Evolutionary conservation across 2,329 filamentous ascomycete genomes (phyloP).

Genomic region (Microascus cirrosus): DNA sequence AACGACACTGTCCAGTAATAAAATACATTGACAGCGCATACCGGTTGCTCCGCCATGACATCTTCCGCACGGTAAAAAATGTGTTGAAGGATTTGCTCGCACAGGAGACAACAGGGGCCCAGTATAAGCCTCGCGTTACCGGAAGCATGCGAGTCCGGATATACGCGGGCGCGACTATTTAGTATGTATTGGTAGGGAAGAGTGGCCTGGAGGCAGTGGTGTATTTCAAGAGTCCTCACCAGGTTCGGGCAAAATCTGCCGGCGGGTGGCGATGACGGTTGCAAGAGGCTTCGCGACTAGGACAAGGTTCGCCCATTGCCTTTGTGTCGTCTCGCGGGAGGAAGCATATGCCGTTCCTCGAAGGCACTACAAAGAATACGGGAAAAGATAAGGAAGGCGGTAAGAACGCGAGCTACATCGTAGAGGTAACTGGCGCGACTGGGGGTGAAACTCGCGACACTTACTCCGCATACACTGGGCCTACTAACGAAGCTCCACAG

Average conservation of each 20-base stretch:
- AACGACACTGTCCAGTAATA: constrained; percentile 32
- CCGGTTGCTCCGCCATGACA: constrained; percentile 59
- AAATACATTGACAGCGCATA: constrained; percentile 60
- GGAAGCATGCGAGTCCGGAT: neutral
- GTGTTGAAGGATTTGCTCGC: neutral
- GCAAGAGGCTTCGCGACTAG: neutral
- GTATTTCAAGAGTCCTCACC: neutral
- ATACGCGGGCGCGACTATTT: neutral
- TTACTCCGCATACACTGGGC: neutral
- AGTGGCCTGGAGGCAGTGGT: neutral
- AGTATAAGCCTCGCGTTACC: neutral
- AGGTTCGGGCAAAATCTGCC: neutral
- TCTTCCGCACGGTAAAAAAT: constrained; percentile 49
- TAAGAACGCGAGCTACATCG: constrained; percentile 9
- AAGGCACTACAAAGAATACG: neutral
- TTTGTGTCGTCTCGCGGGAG: neutral
- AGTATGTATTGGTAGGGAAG: neutral
- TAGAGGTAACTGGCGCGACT: neutral
- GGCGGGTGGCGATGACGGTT: neutral
- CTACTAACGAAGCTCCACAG: neutral
- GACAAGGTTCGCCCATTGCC: neutral
- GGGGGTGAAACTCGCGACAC: neutral
- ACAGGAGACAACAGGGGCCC: neutral
- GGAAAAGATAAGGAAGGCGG: neutral
- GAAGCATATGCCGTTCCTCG: neutral